Evolutionary conservation across 768 basidiomycete genomes (phyloP), one percentile per base, ranked within the genome.

Genomic region (Mycena rebaudengoi): DNA sequence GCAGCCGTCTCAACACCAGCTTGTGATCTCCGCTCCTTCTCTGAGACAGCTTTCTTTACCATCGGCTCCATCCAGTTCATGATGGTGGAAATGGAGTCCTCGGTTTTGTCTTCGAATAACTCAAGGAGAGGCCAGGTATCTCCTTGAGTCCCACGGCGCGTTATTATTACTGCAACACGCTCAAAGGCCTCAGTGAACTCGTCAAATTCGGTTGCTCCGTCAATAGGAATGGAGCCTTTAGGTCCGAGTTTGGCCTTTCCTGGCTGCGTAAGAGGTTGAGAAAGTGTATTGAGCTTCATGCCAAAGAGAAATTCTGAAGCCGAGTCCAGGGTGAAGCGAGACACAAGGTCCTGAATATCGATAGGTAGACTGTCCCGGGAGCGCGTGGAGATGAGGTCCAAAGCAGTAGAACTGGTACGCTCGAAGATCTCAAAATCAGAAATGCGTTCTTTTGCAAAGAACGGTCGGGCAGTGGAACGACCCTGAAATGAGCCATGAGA

Each of bases 271-370:
- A 83, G 76, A 20, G 72, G 67, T 7, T 70, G 70, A 18, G 75
- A 75, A n/a, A 83, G 66, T 0, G 83, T 82, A 55, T 82, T 73
- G 64, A 83, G 54, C 63, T 78, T 80, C 50, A 74, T 67, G 26
- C 85, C 85, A 49, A 85, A 84, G 40, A 85, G 72, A 68, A 83
- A 84, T 46, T 85, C 83, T 5, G 82, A 80, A 1, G 84, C 82
- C 1, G 59, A 60, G 37, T 60, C 59, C 11, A 60, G 59, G 12
- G 49, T 45, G 50, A 60, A 60, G 1, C 59, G 49, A 18, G 79
- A 71, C 52, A 75, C 80, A 5, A 86, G 76, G 61, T 84, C 85
- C 64, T 86, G 80, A 5, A 77, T 74, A 54, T 84, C 82, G 46
- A 78, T 73, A 7, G 82, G 73, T 30, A 52, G 62, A 4, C 10